Percentiles rank a stretch among this genome's conserved stretches.
These are phyloP conservation scores for Thermomyces lanuginosus DNA, from an alignment of 2,329 filamentous ascomycete species.

Conservation along the genomic window DNA sequence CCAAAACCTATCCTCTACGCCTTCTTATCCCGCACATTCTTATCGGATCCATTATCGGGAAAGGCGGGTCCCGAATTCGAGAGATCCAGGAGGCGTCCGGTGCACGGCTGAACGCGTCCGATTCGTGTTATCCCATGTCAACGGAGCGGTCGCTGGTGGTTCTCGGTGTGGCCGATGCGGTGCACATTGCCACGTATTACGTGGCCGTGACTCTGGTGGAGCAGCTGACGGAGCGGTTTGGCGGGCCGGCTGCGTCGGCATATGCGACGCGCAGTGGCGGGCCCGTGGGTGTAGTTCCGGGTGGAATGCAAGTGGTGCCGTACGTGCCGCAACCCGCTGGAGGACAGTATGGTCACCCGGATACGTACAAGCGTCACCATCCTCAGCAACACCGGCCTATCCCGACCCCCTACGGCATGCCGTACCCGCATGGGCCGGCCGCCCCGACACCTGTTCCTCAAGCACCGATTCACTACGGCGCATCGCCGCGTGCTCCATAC, in stretches of 20 bases:
- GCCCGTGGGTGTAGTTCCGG: slow-evolving; percentile 81
- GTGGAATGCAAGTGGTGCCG: slow-evolving; percentile 97
- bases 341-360: slow-evolving; percentile 80
- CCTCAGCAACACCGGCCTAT: slow-evolving; percentile 59
- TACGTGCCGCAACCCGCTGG: slow-evolving; percentile 87
- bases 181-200: slow-evolving; percentile 98
- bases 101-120: slow-evolving; percentile 88
- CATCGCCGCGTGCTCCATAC: slow-evolving; percentile 57
- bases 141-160: slow-evolving; percentile 96
- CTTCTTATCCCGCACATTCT: slow-evolving; percentile 91
- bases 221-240: slow-evolving; percentile 91
- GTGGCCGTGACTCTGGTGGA: slow-evolving; percentile 95
- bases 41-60: slow-evolving; percentile 97
- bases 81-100: slow-evolving; percentile 98
- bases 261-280: slow-evolving; percentile 91
- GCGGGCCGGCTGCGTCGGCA: slow-evolving; percentile 88
- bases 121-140: slow-evolving; percentile 82
- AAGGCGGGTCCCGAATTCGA: slow-evolving; percentile 85
- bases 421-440: slow-evolving; percentile 55
- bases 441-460: slow-evolving; percentile 39
- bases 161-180: slow-evolving; percentile 91
- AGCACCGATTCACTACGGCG: slow-evolving; percentile 64
- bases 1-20: slow-evolving; percentile 92
- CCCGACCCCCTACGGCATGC: slow-evolving; percentile 51
- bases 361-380: slow-evolving; percentile 63